phyloP scores from a whole-genome alignment of 352 stramenopile genomes.

The Globisporangium irregulare region DNA sequence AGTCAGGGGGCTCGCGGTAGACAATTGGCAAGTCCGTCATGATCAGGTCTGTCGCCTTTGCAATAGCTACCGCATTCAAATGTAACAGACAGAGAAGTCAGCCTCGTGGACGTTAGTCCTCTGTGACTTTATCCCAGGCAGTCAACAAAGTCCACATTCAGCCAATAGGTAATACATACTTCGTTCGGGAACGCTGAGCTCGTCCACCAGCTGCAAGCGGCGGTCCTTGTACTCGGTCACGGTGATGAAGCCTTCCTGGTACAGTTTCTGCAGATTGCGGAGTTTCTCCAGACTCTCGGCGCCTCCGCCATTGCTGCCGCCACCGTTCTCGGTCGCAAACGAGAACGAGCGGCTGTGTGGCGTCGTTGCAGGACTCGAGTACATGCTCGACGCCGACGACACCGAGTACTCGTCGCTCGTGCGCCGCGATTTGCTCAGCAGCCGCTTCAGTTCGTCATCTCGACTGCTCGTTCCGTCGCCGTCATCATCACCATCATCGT shows the following conservation, averaged over 20 bases:
- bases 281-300: constrained; percentile 53
- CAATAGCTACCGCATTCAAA: constrained; percentile 33
- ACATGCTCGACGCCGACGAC: constrained; percentile 14
- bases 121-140: too few relatives aligned
- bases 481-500: constrained; percentile 19
- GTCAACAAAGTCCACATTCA: neutral
- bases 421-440: constrained; percentile 10
- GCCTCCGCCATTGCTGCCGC: neutral
- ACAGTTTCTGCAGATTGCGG: constrained; percentile 66
- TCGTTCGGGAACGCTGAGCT: constrained; percentile 47
- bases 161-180: constrained; percentile 37
- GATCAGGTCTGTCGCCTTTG: constrained; percentile 59
- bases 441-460: constrained; percentile 15
- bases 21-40: constrained; percentile 50
- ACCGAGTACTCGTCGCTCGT: constrained; percentile 19
- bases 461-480: constrained; percentile 13
- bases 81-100: constrained; percentile 2
- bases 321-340: constrained; percentile 26
- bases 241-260: constrained; percentile 79
- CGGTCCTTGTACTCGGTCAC: constrained; percentile 78
- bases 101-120: neutral
- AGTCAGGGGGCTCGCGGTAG: constrained; percentile 63
- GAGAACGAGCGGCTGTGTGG: constrained; percentile 16
- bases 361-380: constrained; percentile 21
- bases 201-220: constrained; percentile 59